Percentiles rank a stretch among this genome's conserved stretches.
Evolutionary conservation across 2,329 filamentous ascomycete species (phyloP).

Genomic region (Apiospora malaysiana): DNA sequence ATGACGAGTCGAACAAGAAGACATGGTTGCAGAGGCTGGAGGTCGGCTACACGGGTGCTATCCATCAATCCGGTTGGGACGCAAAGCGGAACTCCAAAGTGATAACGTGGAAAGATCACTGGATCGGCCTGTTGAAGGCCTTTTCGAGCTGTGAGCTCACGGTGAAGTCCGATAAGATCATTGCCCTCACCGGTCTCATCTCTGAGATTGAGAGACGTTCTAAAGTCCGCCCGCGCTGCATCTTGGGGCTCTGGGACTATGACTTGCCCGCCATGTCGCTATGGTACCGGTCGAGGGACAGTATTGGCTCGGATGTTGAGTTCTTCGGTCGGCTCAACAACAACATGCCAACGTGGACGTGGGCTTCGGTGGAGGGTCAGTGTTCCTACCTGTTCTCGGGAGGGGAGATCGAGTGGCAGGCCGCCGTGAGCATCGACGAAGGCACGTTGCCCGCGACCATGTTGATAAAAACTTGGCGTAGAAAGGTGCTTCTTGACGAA

Average conservation of each 20-base stretch:
- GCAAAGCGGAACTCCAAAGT: background rate
- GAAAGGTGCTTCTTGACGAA: conserved; percentile 12
- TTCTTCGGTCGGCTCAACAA: conserved; percentile 13
- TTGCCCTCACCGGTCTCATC: conserved; percentile 21
- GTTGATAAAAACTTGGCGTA: conserved; percentile 13
- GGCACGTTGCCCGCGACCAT: conserved; percentile 2
- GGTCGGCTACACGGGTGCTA: background rate
- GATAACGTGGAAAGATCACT: conserved; percentile 21
- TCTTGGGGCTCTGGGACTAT: conserved; percentile 24
- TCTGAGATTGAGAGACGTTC: conserved; percentile 19
- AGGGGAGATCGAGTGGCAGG: conserved; percentile 3
- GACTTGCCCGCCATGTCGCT: conserved; percentile 20
- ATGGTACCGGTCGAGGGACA: conserved; percentile 17
- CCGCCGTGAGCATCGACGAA: conserved; percentile 9
- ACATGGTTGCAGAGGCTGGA: conserved; percentile 24
- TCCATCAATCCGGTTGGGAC: background rate
- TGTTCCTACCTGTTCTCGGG: conserved; percentile 9
- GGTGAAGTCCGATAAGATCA: conserved; percentile 21
- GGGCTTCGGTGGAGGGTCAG: conserved; percentile 22
- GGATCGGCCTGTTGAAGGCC: conserved; percentile 20
- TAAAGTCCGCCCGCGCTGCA: conserved; percentile 1
- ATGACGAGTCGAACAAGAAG: conserved; percentile 23
- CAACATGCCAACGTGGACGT: conserved; percentile 22
- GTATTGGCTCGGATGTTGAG: background rate
- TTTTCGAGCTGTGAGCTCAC: conserved; percentile 24